Evolutionary conservation across 1,284 basidiomycete genomes (phyloP), one percentile per base, ranked within the genome.

Genomic region (Puccinia polysora): DNA sequence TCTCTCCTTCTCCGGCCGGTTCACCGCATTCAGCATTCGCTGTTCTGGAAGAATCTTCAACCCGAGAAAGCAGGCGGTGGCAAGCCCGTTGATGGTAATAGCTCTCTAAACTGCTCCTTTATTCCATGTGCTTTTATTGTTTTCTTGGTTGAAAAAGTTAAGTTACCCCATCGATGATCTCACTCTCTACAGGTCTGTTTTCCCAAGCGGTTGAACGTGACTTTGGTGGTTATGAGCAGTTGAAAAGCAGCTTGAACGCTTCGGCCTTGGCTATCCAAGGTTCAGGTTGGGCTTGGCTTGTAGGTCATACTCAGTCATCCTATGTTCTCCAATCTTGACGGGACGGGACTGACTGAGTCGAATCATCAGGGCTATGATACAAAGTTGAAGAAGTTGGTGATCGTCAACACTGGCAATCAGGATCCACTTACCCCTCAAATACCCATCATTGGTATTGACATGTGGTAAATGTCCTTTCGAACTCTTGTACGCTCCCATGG

Each of bases 21-120:
- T 28, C 7, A 47, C 28, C 15, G 6, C 40, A 34, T 60, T 82
- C 92, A 92, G 81, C 91, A 92, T 81, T 88, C 92, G 52, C 85
- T 98, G n/a, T 98, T 98, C 85, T 98, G 95, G 96, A 92, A 89
- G 82, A 97, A 96, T 83, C 86, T 97, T 76, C 88, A 88, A 2
- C 85, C 91, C 0, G 84, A 87, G 23, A 82, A 82, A 34, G 83
- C 82, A 2, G 78, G 81, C 80, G 85, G 74, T 87, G 89, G 77
- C 65, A 86, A 85, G 78, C 83, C 92, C 63, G 79, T 81, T 76
- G 81, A 74, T 62, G 81, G 76, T 75, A 36, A 28, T 69, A 58
- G 6, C 67, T 40, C 18, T 45, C n/a, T 76, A 74, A 65, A 70
- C 73, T 38, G 67, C 70, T 34, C 10, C 28, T 28, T 53, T 18